Base-by-base conservation (phyloP, 805 yeast species). In the Danielia reshetovae region DNA sequence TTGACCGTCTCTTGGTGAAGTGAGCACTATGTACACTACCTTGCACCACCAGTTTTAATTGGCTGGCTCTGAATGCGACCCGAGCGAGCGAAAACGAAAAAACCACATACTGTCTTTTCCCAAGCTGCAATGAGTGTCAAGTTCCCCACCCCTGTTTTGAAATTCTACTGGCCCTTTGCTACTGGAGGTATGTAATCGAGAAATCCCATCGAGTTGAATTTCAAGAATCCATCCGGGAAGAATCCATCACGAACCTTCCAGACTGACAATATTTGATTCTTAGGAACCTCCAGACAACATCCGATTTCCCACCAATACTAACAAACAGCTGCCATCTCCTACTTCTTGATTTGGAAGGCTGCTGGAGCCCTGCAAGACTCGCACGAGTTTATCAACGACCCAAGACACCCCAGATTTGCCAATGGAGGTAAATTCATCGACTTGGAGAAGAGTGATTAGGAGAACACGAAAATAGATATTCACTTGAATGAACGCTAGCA, bases 331-430 rank as follows among this genome's bases (percentile, higher is more conserved):
- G 82, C 69, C 50, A 57, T 77, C 49, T 77, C 90, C 51, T 81
- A 77, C 74, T 81, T 69, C 70, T 72, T 79, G 50, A 70, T 85
- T 54, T 74, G 77, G 62, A 79, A 80, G 70, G 81, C 77, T 35
- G 79, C 87, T 45, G 65, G 62, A 42, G 81, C 82, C 43, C 74
- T 85, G 52, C 70, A 78, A 64, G 72, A 79, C 74, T 72, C 90
- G 42, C 75, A 74, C 45, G 94, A 85, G 69, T 87, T 80, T 74
- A 78, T 81, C 68, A 86, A 87, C 65, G 96, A 87, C 70, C 96
- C 96, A 72, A 85, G 95, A 76, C 87, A 87, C 74, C 96, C 96
- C 67, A 82, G 94, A 72, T 84, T 85, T 61, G 69, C 64, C 50
- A 57, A 50, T 42, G 73, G 73, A 50, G 73, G 71, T 45, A 68